Conservation (phyloP, 805 yeast species). For the Ogataea zsoltii region DNA sequence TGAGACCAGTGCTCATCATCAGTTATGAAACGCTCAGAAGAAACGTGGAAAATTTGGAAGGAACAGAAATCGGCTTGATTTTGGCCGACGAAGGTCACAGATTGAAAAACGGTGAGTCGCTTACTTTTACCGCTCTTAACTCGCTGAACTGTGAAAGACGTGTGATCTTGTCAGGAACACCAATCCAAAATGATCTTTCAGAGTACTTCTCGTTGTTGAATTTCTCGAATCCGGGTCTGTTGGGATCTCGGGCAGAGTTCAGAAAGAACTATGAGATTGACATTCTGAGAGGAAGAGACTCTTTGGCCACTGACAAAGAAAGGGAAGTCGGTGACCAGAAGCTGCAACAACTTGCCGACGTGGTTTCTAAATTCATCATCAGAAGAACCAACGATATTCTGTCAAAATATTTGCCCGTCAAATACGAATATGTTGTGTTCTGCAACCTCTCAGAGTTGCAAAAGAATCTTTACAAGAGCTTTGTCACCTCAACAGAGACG, state of each 20-base stretch:
- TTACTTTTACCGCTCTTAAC: constrained; percentile 84
- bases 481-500: constrained; percentile 78
- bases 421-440: constrained; percentile 96
- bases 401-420: constrained; percentile 91
- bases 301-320: constrained; percentile 82
- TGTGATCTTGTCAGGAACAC: constrained; percentile 93
- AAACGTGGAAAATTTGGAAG: constrained; percentile 72
- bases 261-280: constrained; percentile 79
- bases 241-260: constrained; percentile 84
- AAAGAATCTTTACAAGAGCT: constrained; percentile 64
- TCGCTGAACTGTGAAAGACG: constrained; percentile 84
- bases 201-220: constrained; percentile 89
- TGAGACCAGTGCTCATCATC: constrained; percentile 89
- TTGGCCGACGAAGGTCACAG: constrained; percentile 88
- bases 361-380: constrained; percentile 88
- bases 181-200: constrained; percentile 91
- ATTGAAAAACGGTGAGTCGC: constrained; percentile 84
- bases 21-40: constrained; percentile 92
- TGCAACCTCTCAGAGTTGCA: constrained; percentile 83
- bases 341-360: constrained; percentile 63
- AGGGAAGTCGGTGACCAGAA: constrained; percentile 66
- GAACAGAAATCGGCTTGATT: constrained; percentile 81
- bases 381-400: constrained; percentile 94
- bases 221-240: constrained; percentile 91
- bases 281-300: constrained; percentile 85